A percentile compares a stretch with the other conserved stretches of the same genome.
Evolutionary conservation across 2,329 filamentous ascomycete genomes (phyloP).

Genomic region (Nemania serpens): DNA sequence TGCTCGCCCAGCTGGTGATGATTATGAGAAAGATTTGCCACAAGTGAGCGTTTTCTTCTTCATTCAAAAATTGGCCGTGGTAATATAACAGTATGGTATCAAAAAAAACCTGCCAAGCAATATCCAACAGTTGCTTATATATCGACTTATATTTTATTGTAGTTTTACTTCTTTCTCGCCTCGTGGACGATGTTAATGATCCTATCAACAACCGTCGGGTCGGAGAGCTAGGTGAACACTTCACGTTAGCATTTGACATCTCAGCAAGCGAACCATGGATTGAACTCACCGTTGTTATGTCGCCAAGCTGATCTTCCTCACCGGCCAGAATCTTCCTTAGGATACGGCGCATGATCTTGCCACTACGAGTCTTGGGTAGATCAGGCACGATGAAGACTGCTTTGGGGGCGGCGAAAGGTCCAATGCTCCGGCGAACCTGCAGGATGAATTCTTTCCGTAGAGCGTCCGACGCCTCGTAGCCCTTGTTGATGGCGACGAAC

Average conservation of each 20-base stretch:
- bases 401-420: slow-evolving; percentile 96
- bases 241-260: slow-evolving; percentile 8
- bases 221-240: slow-evolving; percentile 67
- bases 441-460: slow-evolving; percentile 91
- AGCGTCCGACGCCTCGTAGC: slow-evolving; percentile 74
- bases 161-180: slow-evolving; percentile 55
- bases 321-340: slow-evolving; percentile 95
- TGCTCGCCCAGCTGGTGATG: too few species aligned
- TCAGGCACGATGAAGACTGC: slow-evolving; percentile 89
- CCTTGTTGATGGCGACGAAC: slow-evolving; percentile 91
- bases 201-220: slow-evolving; percentile 85
- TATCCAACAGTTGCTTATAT: slow-evolving; percentile 22
- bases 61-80: slow-evolving; percentile 7
- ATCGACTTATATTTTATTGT: slow-evolving; percentile 17
- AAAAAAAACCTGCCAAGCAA: slow-evolving; percentile 18
- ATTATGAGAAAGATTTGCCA: not conserved
- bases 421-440: slow-evolving; percentile 96
- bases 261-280: not conserved
- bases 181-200: slow-evolving; percentile 84
- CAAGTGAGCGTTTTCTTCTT: slow-evolving; percentile 13
- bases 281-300: slow-evolving; percentile 80
- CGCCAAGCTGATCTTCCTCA: slow-evolving; percentile 95
- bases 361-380: slow-evolving; percentile 93
- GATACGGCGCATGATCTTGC: slow-evolving; percentile 99
- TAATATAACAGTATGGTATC: slow-evolving; percentile 30